Conservation (phyloP, 768 basidiomycete species). For the Kwoniella dendrophila region DNA sequence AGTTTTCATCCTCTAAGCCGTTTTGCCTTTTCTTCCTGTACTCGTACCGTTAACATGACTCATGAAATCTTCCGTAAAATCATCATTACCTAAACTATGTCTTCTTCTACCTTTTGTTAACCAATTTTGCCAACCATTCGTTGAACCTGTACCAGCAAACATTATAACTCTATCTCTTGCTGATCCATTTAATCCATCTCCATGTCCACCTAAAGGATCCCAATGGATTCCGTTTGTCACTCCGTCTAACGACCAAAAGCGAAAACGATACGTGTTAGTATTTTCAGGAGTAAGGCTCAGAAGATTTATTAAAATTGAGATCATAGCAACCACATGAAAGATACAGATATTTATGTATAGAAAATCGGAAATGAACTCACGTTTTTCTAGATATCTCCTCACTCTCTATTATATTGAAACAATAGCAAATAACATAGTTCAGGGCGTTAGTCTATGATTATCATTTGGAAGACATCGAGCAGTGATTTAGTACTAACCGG, state of each 20-base stretch:
- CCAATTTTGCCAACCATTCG: constrained; percentile 31
- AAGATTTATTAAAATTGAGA: no score
- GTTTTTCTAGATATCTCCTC: constrained; percentile 71
- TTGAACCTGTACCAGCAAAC: constrained; percentile 46
- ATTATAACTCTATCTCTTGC: constrained; percentile 43
- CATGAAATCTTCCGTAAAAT: constrained; percentile 7
- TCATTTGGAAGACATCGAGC: no score
- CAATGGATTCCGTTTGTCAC: constrained; percentile 67
- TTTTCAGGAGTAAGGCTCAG: no score
- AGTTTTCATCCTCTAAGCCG: not conserved
- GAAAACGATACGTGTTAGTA: constrained; percentile 57
- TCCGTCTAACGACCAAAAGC: constrained; percentile 57
- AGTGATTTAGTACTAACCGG: no score
- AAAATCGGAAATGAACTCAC: constrained; percentile 59
- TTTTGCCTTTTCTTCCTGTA: not conserved
- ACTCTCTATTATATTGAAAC: constrained; percentile 68
- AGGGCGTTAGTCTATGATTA: no score
- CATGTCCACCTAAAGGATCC: constrained; percentile 55
- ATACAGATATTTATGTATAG: not conserved
- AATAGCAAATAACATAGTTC: no score
- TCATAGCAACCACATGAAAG: no score
- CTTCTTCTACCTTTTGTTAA: constrained; percentile 18
- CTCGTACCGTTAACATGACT: no score
- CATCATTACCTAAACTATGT: constrained; percentile 17
- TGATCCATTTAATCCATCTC: constrained; percentile 49